Evolutionary conservation across 805 yeast species (phyloP).

Genomic region (Candida sakaeoensis): DNA sequence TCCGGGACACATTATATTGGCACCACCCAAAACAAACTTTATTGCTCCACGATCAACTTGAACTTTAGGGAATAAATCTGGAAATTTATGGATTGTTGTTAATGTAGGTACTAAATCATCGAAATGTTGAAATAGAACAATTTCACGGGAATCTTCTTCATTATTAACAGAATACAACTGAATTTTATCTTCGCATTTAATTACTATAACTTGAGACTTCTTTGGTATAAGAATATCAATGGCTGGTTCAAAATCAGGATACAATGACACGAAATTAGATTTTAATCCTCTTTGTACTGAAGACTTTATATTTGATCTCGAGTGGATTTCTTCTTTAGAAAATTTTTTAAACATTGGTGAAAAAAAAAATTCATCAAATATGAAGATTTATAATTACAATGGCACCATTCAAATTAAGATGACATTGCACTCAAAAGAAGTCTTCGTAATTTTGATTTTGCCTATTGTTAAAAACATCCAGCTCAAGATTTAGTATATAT

Average conservation of each 20-base stretch:
- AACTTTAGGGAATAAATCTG: constrained; percentile 77
- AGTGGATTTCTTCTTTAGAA: constrained; percentile 81
- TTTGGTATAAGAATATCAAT: constrained; percentile 86
- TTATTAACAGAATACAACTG: constrained; percentile 71
- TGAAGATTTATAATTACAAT: constrained; percentile 45
- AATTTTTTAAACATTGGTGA: constrained; percentile 54
- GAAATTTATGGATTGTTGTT: constrained; percentile 74
- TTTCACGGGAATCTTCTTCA: constrained; percentile 33
- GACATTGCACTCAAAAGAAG: constrained; percentile 46
- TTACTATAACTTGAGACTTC: constrained; percentile 72
- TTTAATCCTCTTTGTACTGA: constrained; percentile 92
- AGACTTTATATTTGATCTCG: constrained; percentile 87
- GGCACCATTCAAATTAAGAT: constrained; percentile 41
- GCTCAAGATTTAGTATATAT: constrained; percentile 39
- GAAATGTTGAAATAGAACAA: constrained; percentile 76
- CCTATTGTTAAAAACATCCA: constrained; percentile 41
- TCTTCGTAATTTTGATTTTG: constrained; percentile 30
- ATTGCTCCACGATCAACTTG: constrained; percentile 96
- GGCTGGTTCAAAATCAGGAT: constrained; percentile 67
- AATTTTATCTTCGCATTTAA: constrained; percentile 88
- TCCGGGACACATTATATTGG: constrained; percentile 96
- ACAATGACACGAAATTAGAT: constrained; percentile 66
- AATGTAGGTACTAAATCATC: constrained; percentile 69
- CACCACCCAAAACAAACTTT: constrained; percentile 91
- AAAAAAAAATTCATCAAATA: constrained; percentile 15